These are phyloP conservation scores for Cordyceps sp. DNA, from an alignment of 2,329 filamentous ascomycete genomes.

Conservation along the genomic window DNA sequence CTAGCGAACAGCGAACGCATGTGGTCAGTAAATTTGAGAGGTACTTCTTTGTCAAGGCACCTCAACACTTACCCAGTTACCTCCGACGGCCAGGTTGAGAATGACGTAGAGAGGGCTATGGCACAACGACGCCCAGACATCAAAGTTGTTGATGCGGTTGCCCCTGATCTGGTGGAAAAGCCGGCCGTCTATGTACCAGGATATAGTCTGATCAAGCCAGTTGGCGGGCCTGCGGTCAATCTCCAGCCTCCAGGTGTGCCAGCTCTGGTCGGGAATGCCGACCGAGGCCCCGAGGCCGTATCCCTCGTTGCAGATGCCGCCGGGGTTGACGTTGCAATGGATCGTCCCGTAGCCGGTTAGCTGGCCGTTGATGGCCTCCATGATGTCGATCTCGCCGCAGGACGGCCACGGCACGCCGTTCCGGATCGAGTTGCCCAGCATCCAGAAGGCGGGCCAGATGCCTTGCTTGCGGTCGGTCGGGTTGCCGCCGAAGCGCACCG, in stretches of 20 bases:
- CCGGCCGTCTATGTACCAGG: slow-evolving; percentile 29
- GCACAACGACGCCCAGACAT: slow-evolving; percentile 31
- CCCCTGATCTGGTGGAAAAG: slow-evolving; percentile 27
- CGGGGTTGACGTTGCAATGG: slow-evolving; percentile 29
- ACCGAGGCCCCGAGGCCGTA: slow-evolving; percentile 20
- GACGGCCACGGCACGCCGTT: slow-evolving; percentile 31
- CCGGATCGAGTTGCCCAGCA: slow-evolving; percentile 32
- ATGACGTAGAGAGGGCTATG: slow-evolving; percentile 34
- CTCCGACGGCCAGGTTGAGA: slow-evolving; percentile 38
- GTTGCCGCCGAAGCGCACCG: slow-evolving; percentile 29
- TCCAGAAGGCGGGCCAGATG: slow-evolving; percentile 43
- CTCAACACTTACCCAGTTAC: slow-evolving; percentile 27
- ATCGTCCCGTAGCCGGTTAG: slow-evolving; percentile 28
- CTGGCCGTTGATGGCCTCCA: slow-evolving; percentile 37
- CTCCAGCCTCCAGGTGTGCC: slow-evolving; percentile 32
- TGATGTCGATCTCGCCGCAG: slow-evolving; percentile 40
- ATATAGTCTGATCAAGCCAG: slow-evolving; percentile 31
- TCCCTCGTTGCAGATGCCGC: slow-evolving; percentile 35
- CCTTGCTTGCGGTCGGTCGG: slow-evolving; percentile 27
- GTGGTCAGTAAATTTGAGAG: not conserved
- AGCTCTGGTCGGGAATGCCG: slow-evolving; percentile 20
- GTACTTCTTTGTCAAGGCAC: not conserved
- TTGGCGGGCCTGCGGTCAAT: slow-evolving; percentile 29
- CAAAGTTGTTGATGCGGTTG: slow-evolving; percentile 23
- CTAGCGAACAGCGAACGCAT: slow-evolving; percentile 9